Percentiles rank a stretch among this genome's conserved stretches.
phyloP scores from a whole-genome alignment of 2,329 filamentous ascomycete genomes.

The Tolypocladium tundrense region DNA sequence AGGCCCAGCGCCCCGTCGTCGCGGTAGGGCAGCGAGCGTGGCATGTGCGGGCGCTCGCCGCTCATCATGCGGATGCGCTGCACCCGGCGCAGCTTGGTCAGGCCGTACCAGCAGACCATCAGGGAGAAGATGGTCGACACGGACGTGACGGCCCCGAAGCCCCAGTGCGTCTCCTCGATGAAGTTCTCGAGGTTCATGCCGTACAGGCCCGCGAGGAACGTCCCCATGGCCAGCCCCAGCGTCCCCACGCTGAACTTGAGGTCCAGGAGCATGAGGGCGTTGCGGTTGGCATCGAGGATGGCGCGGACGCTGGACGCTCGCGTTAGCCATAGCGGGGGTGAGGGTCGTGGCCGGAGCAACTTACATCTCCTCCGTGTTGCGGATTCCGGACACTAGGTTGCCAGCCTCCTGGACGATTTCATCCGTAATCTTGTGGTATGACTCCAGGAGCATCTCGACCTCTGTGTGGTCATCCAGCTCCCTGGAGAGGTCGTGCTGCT shows the following conservation, averaged over 20 bases:
- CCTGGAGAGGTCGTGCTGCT: slow-evolving; percentile 60
- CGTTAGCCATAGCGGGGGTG: slow-evolving; percentile 9
- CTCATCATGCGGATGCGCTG: slow-evolving; percentile 78
- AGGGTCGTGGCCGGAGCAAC: slow-evolving; percentile 17
- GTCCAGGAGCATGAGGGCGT: slow-evolving; percentile 93
- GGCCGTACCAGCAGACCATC: slow-evolving; percentile 72
- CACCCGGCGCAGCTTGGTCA: slow-evolving; percentile 73
- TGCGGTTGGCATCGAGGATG: slow-evolving; percentile 95
- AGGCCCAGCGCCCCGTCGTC: slow-evolving; percentile 40
- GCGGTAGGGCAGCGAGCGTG: slow-evolving; percentile 30
- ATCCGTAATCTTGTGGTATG: slow-evolving; percentile 94
- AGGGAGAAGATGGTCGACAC: slow-evolving; percentile 63
- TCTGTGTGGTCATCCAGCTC: slow-evolving; percentile 86
- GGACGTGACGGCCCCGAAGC: slow-evolving; percentile 67
- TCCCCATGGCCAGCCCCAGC: slow-evolving; percentile 86
- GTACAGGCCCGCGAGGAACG: slow-evolving; percentile 96
- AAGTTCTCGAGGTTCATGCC: slow-evolving; percentile 99
- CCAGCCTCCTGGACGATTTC: slow-evolving; percentile 95
- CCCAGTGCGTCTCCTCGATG: slow-evolving; percentile 84
- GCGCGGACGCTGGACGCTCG: slow-evolving; percentile 63
- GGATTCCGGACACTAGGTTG: slow-evolving; percentile 86
- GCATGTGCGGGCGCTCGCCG: slow-evolving; percentile 27
- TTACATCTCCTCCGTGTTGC: slow-evolving; percentile 97
- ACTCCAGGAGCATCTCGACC: slow-evolving; percentile 92
- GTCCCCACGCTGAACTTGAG: slow-evolving; percentile 95